Percentiles rank a stretch among this genome's conserved stretches.
Conservation (phyloP, 345 rosid species). For the Physaria fendleri region DNA sequence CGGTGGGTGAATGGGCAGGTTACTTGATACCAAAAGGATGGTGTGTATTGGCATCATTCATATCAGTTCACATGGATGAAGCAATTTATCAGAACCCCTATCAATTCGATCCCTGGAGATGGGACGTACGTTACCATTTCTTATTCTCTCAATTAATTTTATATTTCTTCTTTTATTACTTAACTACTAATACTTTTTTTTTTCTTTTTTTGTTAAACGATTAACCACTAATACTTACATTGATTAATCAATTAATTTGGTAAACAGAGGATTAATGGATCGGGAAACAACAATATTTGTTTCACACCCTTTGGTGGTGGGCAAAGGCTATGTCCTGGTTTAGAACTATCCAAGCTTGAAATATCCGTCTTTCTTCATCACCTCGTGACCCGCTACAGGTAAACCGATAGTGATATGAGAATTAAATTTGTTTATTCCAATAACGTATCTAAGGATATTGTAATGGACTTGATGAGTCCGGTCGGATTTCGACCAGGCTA, state of each 20-base stretch:
- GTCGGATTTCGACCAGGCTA: neutral
- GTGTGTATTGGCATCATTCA: conserved; percentile 84
- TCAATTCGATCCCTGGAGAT: conserved; percentile 89
- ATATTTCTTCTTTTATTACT: neutral
- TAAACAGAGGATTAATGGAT: conserved; percentile 54
- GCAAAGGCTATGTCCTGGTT: conserved; percentile 95
- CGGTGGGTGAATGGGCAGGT: conserved; percentile 45
- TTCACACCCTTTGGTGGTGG: conserved; percentile 99
- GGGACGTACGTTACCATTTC: conserved; percentile 56
- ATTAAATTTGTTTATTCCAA: neutral
- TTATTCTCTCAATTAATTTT: neutral
- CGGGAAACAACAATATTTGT: conserved; percentile 43
- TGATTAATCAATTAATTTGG: neutral
- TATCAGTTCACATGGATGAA: conserved; percentile 88
- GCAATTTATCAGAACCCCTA: conserved; percentile 69
- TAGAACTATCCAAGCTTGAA: conserved; percentile 88
- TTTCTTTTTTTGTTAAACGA: neutral
- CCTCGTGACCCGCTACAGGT: conserved; percentile 68
- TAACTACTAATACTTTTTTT: neutral
- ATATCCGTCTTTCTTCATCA: conserved; percentile 89
- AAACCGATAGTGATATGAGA: neutral
- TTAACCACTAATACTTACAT: no score
- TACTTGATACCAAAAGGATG: conserved; percentile 87
- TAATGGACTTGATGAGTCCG: neutral
- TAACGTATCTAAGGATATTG: neutral